A percentile compares a stretch with the other conserved stretches of the same genome.
phyloP scores from a whole-genome alignment of 192 early-diverging fungal species.

The Jimgerdemannia flammicorona region DNA sequence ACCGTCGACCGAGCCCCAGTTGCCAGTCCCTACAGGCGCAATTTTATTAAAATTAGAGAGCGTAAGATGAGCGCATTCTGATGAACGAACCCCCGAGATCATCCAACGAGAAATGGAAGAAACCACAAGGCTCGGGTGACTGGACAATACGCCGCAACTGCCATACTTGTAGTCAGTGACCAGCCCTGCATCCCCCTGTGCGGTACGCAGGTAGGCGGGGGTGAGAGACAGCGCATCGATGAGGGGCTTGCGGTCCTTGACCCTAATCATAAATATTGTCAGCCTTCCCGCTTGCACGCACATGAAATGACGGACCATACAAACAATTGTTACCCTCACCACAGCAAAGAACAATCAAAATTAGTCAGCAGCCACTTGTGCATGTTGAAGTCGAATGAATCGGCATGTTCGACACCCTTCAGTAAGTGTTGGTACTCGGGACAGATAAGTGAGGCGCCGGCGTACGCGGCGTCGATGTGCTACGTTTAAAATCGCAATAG shows the following conservation, averaged over 20 bases:
- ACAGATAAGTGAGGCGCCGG: conserved; percentile 52
- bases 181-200: conserved; percentile 27
- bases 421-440: conserved; percentile 50
- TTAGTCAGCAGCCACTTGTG: conserved; percentile 66
- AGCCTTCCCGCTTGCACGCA: no score
- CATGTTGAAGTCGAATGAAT: conserved; percentile 59
- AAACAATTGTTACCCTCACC: not conserved
- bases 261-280: conserved; percentile 31
- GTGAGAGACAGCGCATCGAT: conserved; percentile 48
- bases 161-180: conserved; percentile 41
- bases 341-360: conserved; percentile 53
- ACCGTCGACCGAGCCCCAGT: conserved; percentile 51
- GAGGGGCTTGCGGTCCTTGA: conserved; percentile 40
- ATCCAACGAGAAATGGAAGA: no score
- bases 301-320: no score
- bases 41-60: no score
- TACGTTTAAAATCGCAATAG: no score
- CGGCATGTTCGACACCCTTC: conserved; percentile 43
- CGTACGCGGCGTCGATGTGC: conserved; percentile 66
- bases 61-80: no score
- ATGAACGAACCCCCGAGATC: no score
- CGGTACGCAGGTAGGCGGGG: conserved; percentile 45
- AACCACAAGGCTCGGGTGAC: no score
- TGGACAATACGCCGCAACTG: no score
- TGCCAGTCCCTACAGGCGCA: conserved; percentile 39